Evolutionary conservation across 257 asterid species (phyloP), one percentile per base, ranked within the genome.

Genomic region (Parsonsia alboflavescens): DNA sequence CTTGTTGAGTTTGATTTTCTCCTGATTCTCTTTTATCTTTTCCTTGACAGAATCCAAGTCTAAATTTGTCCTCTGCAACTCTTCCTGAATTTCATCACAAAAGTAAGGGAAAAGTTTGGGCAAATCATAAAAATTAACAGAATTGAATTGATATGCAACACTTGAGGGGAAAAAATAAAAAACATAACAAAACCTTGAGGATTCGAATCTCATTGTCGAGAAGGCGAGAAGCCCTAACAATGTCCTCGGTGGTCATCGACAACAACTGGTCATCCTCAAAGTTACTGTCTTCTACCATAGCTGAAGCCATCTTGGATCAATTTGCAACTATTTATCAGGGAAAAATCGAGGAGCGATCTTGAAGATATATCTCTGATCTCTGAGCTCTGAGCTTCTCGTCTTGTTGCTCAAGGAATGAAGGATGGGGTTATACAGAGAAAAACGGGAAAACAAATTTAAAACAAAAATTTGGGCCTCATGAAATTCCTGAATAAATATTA

Each of bases 11-110:
- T 93, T 91, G 46, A 93, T 93, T 80, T 93, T 93, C 80, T 89
- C 97, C 68, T 89, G 96, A 79, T 93, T 93, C 82, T 91, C 96
- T 76, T 89, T 91, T 54, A 87, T 91, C 89, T 93, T 89, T 80
- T 91, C 98, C 78, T 83, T 87, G 70, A 88, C 87, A 1, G 98
- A 89, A 80, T 89, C 98, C 83, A 87, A 65, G 68, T 90, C 97
- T 62, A 89, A 85, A 84, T 88, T 91, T 69, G 95, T 89, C 70
- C 98, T 84, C 87, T 91, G 97, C 76, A 75, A 72, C 90, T 93
- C 96, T 30, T 93, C 97, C 96, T 92, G 67, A 76, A 39, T 62
- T 57, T 28, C 72, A 80, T n/a, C 77, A 28, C 9, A 39, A 73
- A 33, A 22, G 6, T 42, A 71, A 36, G 7, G 17, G 19, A 52